Conservation (phyloP, 345 rosid species). For the Salix brachista region DNA sequence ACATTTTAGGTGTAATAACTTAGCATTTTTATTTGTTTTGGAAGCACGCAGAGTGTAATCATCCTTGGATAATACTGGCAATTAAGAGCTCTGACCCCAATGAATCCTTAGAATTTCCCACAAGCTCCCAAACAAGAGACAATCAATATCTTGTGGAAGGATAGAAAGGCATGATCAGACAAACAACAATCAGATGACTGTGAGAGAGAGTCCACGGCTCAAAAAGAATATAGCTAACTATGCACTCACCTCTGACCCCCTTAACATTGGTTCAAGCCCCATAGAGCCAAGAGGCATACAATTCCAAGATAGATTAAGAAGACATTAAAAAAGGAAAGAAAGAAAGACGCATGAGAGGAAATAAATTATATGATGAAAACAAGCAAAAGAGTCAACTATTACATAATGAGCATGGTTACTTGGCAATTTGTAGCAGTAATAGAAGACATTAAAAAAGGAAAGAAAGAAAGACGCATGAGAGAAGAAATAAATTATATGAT, state of each 20-base stretch:
- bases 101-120: too few relatives aligned
- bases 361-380: background rate
- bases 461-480: background rate
- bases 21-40: too few relatives aligned
- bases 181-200: too few relatives aligned
- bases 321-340: too few relatives aligned
- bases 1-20: too few relatives aligned
- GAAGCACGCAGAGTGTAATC: too few relatives aligned
- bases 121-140: too few relatives aligned
- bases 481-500: background rate
- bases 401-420: constrained; percentile 40
- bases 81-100: too few relatives aligned
- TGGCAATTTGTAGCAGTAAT: constrained; percentile 99
- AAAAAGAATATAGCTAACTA: background rate
- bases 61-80: too few relatives aligned
- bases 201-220: background rate
- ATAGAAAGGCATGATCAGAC: too few relatives aligned
- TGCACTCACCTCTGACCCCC: background rate
- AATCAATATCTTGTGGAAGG: too few relatives aligned
- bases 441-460: constrained; percentile 4
- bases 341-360: too few relatives aligned
- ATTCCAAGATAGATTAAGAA: background rate
- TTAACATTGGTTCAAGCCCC: background rate
- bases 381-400: background rate
- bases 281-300: background rate